phyloP scores from a whole-genome alignment of 352 stramenopile species.

The Pythium pyrilobum region DNA sequence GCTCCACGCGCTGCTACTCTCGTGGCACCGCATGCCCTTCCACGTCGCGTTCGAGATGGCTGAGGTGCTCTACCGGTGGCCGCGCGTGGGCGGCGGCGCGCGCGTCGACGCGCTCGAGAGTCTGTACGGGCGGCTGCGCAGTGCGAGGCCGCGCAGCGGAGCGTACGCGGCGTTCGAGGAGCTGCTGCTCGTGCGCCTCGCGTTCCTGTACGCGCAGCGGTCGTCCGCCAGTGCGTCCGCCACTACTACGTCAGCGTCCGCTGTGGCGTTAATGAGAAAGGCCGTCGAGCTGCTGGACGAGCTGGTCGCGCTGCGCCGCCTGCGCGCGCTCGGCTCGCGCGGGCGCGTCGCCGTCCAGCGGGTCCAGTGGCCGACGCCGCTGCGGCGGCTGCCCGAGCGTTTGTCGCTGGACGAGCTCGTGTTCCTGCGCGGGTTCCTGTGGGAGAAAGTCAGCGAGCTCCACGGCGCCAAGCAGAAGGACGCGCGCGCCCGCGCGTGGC shows the following conservation, averaged over 20 bases:
- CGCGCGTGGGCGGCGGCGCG: not conserved
- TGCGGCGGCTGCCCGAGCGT: not conserved
- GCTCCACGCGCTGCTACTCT: slow-evolving; percentile 29
- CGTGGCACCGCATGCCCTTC: slow-evolving; percentile 60
- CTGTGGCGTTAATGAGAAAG: too few relatives aligned
- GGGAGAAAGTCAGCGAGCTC: slow-evolving; percentile 1
- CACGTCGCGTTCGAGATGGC: slow-evolving; percentile 55
- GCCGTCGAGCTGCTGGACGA: slow-evolving; percentile 17
- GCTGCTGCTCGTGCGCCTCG: slow-evolving; percentile 40
- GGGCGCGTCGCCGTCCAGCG: not conserved
- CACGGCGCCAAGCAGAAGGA: slow-evolving; percentile 2
- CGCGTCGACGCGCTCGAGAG: slow-evolving; percentile 54
- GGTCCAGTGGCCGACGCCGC: slow-evolving; percentile 11
- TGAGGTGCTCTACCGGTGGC: slow-evolving; percentile 44
- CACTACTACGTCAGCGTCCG: too few relatives aligned
- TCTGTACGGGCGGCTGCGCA: slow-evolving; percentile 41
- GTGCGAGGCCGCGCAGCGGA: slow-evolving; percentile 19
- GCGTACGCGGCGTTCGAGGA: slow-evolving; percentile 45
- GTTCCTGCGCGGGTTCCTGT: slow-evolving; percentile 18
- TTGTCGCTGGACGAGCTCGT: slow-evolving; percentile 10
- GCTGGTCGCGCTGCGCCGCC: slow-evolving; percentile 5
- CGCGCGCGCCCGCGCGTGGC: slow-evolving; percentile 28
- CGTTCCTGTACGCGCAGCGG: slow-evolving; percentile 46
- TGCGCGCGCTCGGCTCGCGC: slow-evolving; percentile 2
- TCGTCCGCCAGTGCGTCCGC: too few relatives aligned